Base-by-base conservation (phyloP, 768 basidiomycete species). In the Boletus patriciae region DNA sequence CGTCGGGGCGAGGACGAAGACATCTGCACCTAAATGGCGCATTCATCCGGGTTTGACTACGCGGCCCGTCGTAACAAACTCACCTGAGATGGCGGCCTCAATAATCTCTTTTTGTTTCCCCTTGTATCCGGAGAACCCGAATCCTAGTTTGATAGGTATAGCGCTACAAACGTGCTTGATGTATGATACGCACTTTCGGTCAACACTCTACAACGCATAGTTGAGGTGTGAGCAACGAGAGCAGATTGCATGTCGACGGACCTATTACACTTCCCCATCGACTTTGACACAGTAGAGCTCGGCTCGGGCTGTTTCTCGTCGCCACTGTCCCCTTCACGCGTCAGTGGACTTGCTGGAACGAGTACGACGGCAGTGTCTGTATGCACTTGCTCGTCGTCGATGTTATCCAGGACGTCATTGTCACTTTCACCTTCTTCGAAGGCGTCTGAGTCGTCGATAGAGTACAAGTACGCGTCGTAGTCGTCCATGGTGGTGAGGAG, bases 1-100 rank as follows among this genome's bases (percentile, higher is more conserved):
- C 11, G 92, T 94, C 0, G 92, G 90, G 18, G 91, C 92, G 3
- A 92, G 78, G 11, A 91, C 88, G 47, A 92, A 79, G 15, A 92
- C 83, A 70, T 92, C 90, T 10, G 71, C 73, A 5, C 87, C 90
- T 90, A 54, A 6, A 37, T 23, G 9, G 6, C 29, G 21, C 15
- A 44, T 60, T 56, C 43, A 60, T 46, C 29, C 41, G 9, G 21
- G 25, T n/a, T 27, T 40, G 46, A 40, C 21, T 18, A 23, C 13
- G 8, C 23, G 3, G 29, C 11, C 3, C 9, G 21, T 27, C 16
- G 42, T 9, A 27, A 41, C 44, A 16, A 7, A 58, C 74, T 19
- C 55, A 84, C 90, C 89, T 61, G 71, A 70, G 29, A 87, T 73
- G 3, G 90, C 89, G 9, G 86, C 86, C 53, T 87, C 80, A 2